Base-by-base conservation (phyloP, 2,329 filamentous ascomycete genomes). In the Penicillium glabrum region DNA sequence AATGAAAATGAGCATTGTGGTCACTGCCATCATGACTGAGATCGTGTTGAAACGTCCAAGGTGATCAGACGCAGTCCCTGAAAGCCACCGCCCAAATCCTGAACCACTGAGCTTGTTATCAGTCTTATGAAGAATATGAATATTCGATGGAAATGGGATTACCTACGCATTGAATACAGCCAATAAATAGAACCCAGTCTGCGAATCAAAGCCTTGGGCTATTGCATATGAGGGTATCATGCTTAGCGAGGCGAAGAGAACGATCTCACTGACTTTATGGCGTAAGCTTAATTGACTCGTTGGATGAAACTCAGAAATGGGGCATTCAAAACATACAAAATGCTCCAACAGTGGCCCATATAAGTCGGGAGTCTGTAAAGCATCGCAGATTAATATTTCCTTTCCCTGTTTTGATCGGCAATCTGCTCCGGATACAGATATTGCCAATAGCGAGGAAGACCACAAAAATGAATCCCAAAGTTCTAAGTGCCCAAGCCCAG, bases 401-500 rank as follows among this genome's bases (percentile, higher is more conserved):
- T 23, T 33, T 53, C 21, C 44, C 23, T 46, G 29, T 16, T 5
- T 53, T 53, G 44, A 39, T n/a, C 7, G 51, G 51, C 5, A 53
- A 39, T 23, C 51, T 33, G 14, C 31, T 47, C 19, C 46, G 45
- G 23, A 53, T 46, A 33, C 51, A 53, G 23, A 53, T 23, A 31
- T 53, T 53, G 21, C 51, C 51, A 24, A 53, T 53, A n/a, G 16
- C 19, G 19, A 53, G 51, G 19, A 53, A 19, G 13, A 46, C 23
- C 13, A 46, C 16, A 5, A 46, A 46, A n/a, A 56, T 52, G 37
- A 79, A 75, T 0, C 69, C 75, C 3, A 80, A 57, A 37, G 78
- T 71, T 1, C 77, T 71, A 2, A 72, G 65, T 1, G 72, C 63
- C 72, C 72, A 75, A 6, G 60, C 65, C 59, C 69, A 75, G 21